Conservation (phyloP, 2,329 filamentous ascomycete species). For the Akanthomyces dipterigenus region DNA sequence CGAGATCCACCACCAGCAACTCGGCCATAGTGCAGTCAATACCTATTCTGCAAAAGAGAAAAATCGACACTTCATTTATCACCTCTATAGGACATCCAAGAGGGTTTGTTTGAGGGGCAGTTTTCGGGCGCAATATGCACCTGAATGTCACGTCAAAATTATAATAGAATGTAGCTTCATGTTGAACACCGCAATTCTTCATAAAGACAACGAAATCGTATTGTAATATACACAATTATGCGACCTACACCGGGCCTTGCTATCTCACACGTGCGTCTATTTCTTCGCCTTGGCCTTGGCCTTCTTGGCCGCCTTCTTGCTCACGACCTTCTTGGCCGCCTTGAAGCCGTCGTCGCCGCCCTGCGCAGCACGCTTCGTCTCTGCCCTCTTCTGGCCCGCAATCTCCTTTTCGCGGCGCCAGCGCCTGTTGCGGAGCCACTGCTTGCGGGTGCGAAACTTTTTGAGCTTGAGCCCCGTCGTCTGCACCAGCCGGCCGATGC, state of each 20-base stretch:
- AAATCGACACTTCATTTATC: neutral
- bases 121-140: too few relatives aligned
- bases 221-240: conserved; percentile 4
- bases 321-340: conserved; percentile 25
- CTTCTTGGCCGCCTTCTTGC: conserved; percentile 29
- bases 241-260: neutral
- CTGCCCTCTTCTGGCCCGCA: conserved; percentile 35
- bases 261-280: neutral
- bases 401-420: conserved; percentile 37
- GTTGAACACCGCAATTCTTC: neutral
- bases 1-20: neutral
- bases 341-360: conserved; percentile 21
- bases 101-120: too few relatives aligned
- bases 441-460: conserved; percentile 44
- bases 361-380: conserved; percentile 26
- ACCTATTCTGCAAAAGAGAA: neutral
- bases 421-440: conserved; percentile 38
- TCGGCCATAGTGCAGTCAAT: neutral
- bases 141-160: neutral
- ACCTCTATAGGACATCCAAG: too few relatives aligned
- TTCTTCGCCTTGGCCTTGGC: conserved; percentile 26
- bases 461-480: conserved; percentile 45
- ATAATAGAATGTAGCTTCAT: neutral
- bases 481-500: conserved; percentile 47
- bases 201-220: neutral